Percentiles rank a stretch among this genome's conserved stretches.
Evolutionary conservation across 768 basidiomycete genomes (phyloP).

Genomic region (Lyophyllum semitale): DNA sequence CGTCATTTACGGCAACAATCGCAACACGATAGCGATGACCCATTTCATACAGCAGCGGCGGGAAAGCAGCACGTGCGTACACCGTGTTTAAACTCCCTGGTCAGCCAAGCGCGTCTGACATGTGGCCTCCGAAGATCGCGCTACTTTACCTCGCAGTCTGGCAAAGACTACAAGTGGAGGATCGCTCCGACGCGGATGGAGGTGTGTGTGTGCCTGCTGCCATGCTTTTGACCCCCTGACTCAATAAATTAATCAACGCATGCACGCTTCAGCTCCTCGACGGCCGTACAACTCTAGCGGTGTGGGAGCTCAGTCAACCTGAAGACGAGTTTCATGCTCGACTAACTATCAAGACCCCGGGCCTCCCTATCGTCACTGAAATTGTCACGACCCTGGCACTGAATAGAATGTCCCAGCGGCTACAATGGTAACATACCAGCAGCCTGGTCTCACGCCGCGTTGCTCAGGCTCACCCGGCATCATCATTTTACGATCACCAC

Average conservation of each 20-base stretch:
- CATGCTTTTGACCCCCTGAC: background rate
- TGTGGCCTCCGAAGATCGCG: slow-evolving; percentile 50
- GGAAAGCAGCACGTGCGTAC: slow-evolving; percentile 61
- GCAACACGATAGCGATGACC: slow-evolving; percentile 55
- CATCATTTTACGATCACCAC: slow-evolving; percentile 11
- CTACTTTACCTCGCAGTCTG: slow-evolving; percentile 73
- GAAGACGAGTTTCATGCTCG: slow-evolving; percentile 60
- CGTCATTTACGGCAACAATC: slow-evolving; percentile 69
- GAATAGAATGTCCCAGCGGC: slow-evolving; percentile 66
- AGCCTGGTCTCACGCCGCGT: background rate
- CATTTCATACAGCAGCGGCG: slow-evolving; percentile 58
- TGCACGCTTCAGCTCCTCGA: slow-evolving; percentile 57
- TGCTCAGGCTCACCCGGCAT: background rate
- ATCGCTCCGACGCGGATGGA: slow-evolving; percentile 64
- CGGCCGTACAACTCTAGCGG: slow-evolving; percentile 58
- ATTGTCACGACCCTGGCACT: slow-evolving; percentile 74
- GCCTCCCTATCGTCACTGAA: slow-evolving; percentile 70
- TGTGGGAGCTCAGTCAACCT: slow-evolving; percentile 66
- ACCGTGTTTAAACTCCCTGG: slow-evolving; percentile 1
- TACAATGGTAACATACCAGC: slow-evolving; percentile 49
- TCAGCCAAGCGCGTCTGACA: slow-evolving; percentile 2
- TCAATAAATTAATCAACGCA: slow-evolving; percentile 2
- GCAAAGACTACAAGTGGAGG: slow-evolving; percentile 78
- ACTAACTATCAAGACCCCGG: slow-evolving; percentile 58
- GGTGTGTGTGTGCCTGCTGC: slow-evolving; percentile 39